Evolutionary conservation across 257 asterid genomes (phyloP), one percentile per base, ranked within the genome.

Genomic region (Salvia miltiorrhiza): DNA sequence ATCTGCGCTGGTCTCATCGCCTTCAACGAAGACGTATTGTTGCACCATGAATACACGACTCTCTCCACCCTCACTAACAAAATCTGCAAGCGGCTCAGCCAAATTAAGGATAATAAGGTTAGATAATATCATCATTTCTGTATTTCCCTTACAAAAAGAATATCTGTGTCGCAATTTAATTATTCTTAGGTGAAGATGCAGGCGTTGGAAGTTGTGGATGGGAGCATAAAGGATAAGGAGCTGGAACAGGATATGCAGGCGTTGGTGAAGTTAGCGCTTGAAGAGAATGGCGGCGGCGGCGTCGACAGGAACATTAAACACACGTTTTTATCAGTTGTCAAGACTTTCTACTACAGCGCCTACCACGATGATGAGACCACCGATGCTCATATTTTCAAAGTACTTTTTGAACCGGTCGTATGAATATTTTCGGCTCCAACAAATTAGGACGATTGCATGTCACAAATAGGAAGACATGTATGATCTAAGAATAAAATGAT

Each of bases 51-150:
- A 3, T 81, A 81, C 76, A 68, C 23, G 48, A 58, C 61, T 12
- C 84, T 84, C 37, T 73, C 85, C 53, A n/a, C 53, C 8, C 82
- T 81, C 67, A 78, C 81, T 0, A 79, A 62, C 56, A 68, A 68
- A 69, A 74, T 84, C n/a, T 78, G 83, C 30, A 69, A 67, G 3
- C 61, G 37, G 4, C 84, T 84, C 6, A 28, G 23, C 24, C 56
- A 71, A 6, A 56, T 24, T 45, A 50, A 57, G 49, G 30, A 24
- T 10, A 28, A 67, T 28, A 71, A 74, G 78, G 81, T 26, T 26
- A n/a, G n/a, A n/a, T n/a, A n/a, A n/a, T 26, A 4, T 26, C 4
- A 26, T 26, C 30, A 4, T 26, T 26, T 26, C 30, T 26, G 30
- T 26, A 26, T 26, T 26, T 26, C 30, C 1, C 4, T 26, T n/a